Conservation (phyloP, 2,329 filamentous ascomycete genomes). For the Coniochaeta pulveracea region DNA sequence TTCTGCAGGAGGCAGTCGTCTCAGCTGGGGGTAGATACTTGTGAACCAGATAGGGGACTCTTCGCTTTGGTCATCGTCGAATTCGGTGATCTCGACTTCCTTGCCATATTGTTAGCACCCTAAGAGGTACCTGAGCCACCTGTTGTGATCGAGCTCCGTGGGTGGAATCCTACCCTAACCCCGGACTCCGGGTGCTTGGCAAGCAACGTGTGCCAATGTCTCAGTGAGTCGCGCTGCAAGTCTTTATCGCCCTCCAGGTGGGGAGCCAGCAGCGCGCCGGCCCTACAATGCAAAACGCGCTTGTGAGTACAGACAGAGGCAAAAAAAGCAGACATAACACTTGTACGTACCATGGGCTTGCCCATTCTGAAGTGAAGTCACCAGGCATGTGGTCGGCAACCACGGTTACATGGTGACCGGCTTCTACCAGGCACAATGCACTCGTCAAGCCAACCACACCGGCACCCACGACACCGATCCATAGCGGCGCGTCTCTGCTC, state of each 20-base stretch:
- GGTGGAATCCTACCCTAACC: no score
- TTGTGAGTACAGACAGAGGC: neutral
- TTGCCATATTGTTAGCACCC: neutral
- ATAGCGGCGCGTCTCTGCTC: no score
- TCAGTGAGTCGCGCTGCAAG: neutral
- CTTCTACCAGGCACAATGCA: neutral
- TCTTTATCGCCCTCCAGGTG: neutral
- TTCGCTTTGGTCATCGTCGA: neutral
- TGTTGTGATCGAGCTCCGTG: no score
- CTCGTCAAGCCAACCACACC: neutral
- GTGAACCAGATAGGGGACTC: neutral
- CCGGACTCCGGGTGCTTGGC: neutral
- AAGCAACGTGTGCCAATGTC: neutral
- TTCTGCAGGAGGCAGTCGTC: neutral
- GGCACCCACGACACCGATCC: conserved; percentile 10
- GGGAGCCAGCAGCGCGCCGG: neutral
- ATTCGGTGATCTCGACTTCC: neutral
- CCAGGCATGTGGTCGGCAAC: neutral
- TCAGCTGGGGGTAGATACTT: neutral
- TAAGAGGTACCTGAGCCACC: neutral
- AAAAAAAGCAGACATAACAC: neutral
- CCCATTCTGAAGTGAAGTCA: neutral
- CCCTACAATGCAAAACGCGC: neutral
- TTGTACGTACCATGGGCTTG: neutral
- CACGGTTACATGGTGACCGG: neutral